Percentiles rank a stretch among this genome's conserved stretches.
Conservation (phyloP, 805 yeast species). For the Cyberlindnera suaveolens region DNA sequence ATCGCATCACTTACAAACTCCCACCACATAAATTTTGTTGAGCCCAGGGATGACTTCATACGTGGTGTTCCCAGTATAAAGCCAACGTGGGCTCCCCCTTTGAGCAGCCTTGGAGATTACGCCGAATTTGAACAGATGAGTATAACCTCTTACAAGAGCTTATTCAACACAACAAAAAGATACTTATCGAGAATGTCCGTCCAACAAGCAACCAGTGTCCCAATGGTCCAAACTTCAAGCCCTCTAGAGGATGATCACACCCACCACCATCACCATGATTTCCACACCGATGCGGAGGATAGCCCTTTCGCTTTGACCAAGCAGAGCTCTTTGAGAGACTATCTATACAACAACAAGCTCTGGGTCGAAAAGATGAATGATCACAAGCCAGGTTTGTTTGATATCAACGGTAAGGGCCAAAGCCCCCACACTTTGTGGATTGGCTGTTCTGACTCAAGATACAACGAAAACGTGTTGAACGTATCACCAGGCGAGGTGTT, state of each 20-base stretch:
- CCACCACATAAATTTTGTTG: too few species aligned
- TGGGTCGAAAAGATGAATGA: conserved; percentile 35
- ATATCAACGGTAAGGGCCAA: conserved; percentile 69
- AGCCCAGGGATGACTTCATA: too few species aligned
- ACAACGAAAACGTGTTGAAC: conserved; percentile 69
- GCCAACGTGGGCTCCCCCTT: too few species aligned
- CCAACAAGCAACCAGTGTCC: too few species aligned
- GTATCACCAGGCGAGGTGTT: conserved; percentile 90
- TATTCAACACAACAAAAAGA: too few species aligned
- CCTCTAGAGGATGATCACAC: conserved; percentile 1
- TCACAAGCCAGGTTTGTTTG: conserved; percentile 20
- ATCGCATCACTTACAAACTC: too few species aligned
- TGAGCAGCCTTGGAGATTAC: too few species aligned
- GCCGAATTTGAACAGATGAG: too few species aligned
- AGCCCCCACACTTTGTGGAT: conserved; percentile 92
- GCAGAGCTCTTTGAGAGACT: conserved; percentile 43
- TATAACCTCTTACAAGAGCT: too few species aligned
- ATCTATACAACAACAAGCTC: conserved; percentile 38
- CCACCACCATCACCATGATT: conserved; percentile 7
- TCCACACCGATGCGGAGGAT: conserved; percentile 9
- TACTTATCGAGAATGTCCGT: too few species aligned
- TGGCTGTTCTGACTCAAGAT: conserved; percentile 90
- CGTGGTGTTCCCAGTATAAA: too few species aligned
- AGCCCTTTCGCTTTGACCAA: conserved; percentile 32
- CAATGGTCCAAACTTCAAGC: too few species aligned